Base-by-base conservation (phyloP, 2,329 filamentous ascomycete genomes). In the Paraconiothyrium sp. region DNA sequence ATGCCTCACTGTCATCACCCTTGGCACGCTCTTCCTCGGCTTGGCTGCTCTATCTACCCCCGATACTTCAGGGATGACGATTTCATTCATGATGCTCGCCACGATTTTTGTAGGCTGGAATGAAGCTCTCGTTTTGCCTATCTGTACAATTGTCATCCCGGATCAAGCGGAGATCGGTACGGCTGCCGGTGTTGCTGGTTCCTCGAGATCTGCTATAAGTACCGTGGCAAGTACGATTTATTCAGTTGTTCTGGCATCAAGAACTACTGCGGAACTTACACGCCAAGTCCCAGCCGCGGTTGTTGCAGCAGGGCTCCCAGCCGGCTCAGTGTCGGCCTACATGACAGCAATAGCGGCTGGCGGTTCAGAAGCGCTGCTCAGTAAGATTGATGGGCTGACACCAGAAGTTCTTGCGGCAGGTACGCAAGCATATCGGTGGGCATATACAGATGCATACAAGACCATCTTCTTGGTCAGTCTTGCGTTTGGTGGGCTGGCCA, bases 391-490 rank as follows among this genome's bases (percentile, higher is more conserved):
- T 0, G 75, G 76, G 2, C 58, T 81, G 34, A 78, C 74, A 1
- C 66, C 67, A 1, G 63, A 67, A 0, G 71, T 81, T 4, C 65
- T 75, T 16, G 69, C 67, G 2, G 75, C 77, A 0, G 78, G 80
- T 0, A 59, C 64, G 1, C 64, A 57, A 3, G 77, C 74, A 5
- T 57, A 81, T 22, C 74, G 76, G 0, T 69, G 66, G 5, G 81
- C 80, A 6, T 79, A 79, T 54, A 69, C 78, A 0, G 74, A 80
- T 43, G 78, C 79, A 6, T 81, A 80, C 63, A 72, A 77, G 60
- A 81, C 80, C 1, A 79, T 83, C 0, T 83, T 80, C 37, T 60
- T 81, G 1, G 74, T 75, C 1, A 80, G 74, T 65, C 60, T 81
- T 22, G 79, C 75, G 0, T 81, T 81, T 41, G 73, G 75, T 27